These are phyloP conservation scores for Lathyrus sativus DNA, from an alignment of 306 rosid species.

Conservation along the genomic window DNA sequence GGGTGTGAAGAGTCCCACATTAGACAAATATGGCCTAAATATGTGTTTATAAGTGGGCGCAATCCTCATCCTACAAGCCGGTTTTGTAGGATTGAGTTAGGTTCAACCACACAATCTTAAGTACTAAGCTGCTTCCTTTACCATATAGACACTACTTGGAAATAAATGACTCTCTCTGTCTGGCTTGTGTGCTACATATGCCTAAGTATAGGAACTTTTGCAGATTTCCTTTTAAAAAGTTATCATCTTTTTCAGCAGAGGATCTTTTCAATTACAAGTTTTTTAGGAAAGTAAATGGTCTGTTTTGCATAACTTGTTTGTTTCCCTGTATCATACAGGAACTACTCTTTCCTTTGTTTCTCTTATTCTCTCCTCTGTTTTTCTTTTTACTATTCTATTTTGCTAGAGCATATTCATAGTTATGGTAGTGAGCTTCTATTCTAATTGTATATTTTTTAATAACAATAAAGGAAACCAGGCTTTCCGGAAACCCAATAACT, in stretches of 20 bases:
- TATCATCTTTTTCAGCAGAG: slow-evolving; percentile 20
- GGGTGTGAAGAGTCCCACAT: too few relatives aligned
- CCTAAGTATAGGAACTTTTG: slow-evolving; percentile 22
- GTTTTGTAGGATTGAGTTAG: too few relatives aligned
- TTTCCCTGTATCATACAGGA: slow-evolving; percentile 24
- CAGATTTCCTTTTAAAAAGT: slow-evolving; percentile 31
- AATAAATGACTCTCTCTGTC: neutral
- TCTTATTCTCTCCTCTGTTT: neutral
- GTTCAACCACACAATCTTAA: too few relatives aligned
- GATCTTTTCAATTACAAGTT: slow-evolving; percentile 23
- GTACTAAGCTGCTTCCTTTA: slow-evolving; percentile 16
- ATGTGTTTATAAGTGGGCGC: too few relatives aligned
- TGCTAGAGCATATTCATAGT: slow-evolving; percentile 26
- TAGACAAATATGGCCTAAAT: too few relatives aligned
- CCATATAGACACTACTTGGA: neutral
- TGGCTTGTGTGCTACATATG: slow-evolving; percentile 8
- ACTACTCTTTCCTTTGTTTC: slow-evolving; percentile 6
- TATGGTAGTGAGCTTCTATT: slow-evolving; percentile 26
- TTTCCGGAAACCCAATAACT: slow-evolving; percentile 82
- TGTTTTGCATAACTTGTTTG: slow-evolving; percentile 7
- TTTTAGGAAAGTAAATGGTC: slow-evolving; percentile 27
- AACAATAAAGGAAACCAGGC: slow-evolving; percentile 71
- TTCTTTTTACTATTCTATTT: neutral
- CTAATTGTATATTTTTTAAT: slow-evolving; percentile 42
- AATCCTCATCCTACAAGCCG: too few relatives aligned